phyloP scores from a whole-genome alignment of 2,329 filamentous ascomycete genomes.

The Sarocladiaceae sp. region DNA sequence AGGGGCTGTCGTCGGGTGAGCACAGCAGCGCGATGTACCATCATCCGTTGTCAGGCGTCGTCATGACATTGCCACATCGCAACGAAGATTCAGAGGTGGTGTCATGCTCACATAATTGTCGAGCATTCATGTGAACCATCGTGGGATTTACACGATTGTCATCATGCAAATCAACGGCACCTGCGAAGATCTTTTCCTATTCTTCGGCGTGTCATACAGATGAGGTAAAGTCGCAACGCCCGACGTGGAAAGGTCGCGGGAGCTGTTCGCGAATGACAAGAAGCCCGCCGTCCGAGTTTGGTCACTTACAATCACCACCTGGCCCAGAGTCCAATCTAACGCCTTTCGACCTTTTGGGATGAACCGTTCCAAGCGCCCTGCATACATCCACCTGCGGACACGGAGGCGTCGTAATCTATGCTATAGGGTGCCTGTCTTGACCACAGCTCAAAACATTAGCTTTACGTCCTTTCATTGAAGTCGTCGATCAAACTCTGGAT shows the following conservation, averaged over 20 bases:
- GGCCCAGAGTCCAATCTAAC: background rate
- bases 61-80: too few species aligned
- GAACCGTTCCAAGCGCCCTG: background rate
- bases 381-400: too few species aligned
- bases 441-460: too few species aligned
- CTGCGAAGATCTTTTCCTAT: slow-evolving; percentile 4
- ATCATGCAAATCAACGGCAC: too few species aligned
- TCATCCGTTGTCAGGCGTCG: too few species aligned
- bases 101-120: too few species aligned
- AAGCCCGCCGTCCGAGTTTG: slow-evolving; percentile 6
- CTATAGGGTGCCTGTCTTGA: background rate
- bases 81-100: too few species aligned
- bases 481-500: too few species aligned
- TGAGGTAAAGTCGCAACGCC: slow-evolving; percentile 5
- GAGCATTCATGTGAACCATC: too few species aligned
- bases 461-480: too few species aligned
- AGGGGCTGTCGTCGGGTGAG: background rate
- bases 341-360: background rate
- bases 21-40: background rate
- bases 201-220: background rate
- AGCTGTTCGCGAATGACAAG: slow-evolving; percentile 9
- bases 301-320: background rate
- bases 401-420: too few species aligned
- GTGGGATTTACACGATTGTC: too few species aligned
- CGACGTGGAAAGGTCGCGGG: slow-evolving; percentile 7